A percentile compares a stretch with the other conserved stretches of the same genome.
These are phyloP conservation scores for Melaleuca alternifolia DNA, from an alignment of 345 rosid genomes.

Conservation along the genomic window DNA sequence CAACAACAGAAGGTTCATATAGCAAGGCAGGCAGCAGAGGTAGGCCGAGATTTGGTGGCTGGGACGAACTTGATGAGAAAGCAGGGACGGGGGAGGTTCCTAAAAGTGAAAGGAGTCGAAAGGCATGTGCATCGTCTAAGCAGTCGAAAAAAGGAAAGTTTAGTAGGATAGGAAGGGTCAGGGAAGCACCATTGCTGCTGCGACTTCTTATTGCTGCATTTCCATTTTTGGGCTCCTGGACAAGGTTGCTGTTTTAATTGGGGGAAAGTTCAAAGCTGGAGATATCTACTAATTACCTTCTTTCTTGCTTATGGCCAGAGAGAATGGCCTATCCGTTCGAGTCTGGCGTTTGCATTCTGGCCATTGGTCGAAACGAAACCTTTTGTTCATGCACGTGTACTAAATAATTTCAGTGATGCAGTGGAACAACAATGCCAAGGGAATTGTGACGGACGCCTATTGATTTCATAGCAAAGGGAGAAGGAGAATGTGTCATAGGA, in stretches of 20 bases:
- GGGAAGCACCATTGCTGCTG: conserved; percentile 53
- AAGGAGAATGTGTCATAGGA: not conserved
- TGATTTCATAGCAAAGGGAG: not conserved
- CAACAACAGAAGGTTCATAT: conserved; percentile 13
- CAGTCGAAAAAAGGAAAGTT: conserved; percentile 21
- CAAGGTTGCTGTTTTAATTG: conserved; percentile 43
- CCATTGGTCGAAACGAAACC: not conserved
- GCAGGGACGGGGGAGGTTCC: conserved; percentile 5
- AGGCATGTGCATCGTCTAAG: conserved; percentile 9
- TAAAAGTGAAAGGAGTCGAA: not conserved
- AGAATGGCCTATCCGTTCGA: not conserved
- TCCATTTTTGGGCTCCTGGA: conserved; percentile 73
- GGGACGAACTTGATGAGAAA: conserved; percentile 67
- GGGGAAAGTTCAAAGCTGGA: not conserved
- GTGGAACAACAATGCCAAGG: not conserved
- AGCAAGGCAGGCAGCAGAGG: conserved; percentile 1
- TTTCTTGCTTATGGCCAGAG: not conserved
- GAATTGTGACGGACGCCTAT: not conserved
- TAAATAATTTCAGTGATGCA: not conserved
- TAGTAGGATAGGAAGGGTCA: conserved; percentile 44
- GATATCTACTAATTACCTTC: not conserved
- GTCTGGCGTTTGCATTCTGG: not conserved
- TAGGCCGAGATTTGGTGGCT: conserved; percentile 48
- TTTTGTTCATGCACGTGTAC: not conserved
- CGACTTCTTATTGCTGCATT: conserved; percentile 62